phyloP scores from a whole-genome alignment of 2,329 filamentous ascomycete species.

The Scolecobasidium constrictum region DNA sequence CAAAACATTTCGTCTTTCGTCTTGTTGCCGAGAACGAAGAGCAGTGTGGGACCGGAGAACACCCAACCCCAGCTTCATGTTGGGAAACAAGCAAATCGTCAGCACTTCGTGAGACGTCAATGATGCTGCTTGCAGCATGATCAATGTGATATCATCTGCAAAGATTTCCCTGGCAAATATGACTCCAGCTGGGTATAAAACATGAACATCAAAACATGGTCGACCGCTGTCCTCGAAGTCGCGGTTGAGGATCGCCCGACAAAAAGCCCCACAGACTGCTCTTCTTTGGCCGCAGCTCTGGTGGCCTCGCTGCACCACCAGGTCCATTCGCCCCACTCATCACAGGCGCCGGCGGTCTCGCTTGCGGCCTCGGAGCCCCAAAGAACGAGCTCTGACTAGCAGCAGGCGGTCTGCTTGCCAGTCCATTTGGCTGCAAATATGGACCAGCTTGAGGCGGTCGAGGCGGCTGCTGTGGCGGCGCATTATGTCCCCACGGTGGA shows the following conservation, averaged over 20 bases:
- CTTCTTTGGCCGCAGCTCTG: constrained; percentile 13
- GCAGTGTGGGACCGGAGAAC: no score
- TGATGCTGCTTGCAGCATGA: no score
- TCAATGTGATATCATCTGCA: no score
- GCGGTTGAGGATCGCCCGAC: not conserved
- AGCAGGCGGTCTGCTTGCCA: constrained; percentile 8
- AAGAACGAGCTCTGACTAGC: constrained; percentile 10
- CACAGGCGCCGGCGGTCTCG: constrained; percentile 16
- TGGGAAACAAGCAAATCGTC: no score
- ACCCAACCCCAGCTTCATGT: no score
- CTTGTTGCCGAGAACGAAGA: no score
- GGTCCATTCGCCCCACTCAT: constrained; percentile 27
- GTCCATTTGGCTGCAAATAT: constrained; percentile 19
- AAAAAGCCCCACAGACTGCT: constrained; percentile 14
- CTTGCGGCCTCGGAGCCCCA: constrained; percentile 15
- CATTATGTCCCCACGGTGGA: not conserved
- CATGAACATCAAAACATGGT: not conserved
- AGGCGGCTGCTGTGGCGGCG: not conserved
- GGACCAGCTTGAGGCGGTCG: constrained; percentile 11
- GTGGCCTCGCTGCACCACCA: constrained; percentile 13
- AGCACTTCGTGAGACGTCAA: no score
- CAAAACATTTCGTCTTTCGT: no score
- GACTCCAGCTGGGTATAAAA: no score
- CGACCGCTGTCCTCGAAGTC: not conserved
- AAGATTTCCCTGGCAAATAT: no score